A percentile compares a stretch with the other conserved stretches of the same genome.
Conservation (phyloP, 345 rosid genomes). For the Trapa bicornis region DNA sequence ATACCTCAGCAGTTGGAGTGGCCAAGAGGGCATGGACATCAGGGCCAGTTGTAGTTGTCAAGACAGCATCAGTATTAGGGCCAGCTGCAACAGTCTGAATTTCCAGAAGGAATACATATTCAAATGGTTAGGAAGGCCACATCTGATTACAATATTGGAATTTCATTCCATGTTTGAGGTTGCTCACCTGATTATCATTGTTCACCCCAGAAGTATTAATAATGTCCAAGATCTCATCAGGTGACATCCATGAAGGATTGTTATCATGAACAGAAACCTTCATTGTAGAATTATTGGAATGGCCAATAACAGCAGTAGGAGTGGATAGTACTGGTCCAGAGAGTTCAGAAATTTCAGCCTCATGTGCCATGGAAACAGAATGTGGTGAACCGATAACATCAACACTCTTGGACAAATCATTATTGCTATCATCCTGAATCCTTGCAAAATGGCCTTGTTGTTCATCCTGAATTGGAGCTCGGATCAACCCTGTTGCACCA, state of each 20-base stretch:
- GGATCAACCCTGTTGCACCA: background rate
- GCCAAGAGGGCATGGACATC: background rate
- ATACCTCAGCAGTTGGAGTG: background rate
- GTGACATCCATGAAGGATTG: background rate
- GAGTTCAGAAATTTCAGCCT: background rate
- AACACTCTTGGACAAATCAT: background rate
- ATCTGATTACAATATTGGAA: background rate
- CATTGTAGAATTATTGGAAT: background rate
- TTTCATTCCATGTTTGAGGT: background rate
- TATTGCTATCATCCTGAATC: background rate
- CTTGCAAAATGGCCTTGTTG: background rate
- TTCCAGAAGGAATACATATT: background rate
- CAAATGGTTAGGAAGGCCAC: background rate
- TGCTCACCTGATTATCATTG: background rate
- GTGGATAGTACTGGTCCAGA: background rate
- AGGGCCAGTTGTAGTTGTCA: too few relatives aligned
- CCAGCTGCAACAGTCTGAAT: too few relatives aligned
- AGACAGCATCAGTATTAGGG: too few relatives aligned
- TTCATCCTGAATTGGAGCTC: background rate
- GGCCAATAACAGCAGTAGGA: background rate
- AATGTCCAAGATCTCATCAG: background rate
- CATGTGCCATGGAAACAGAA: background rate
- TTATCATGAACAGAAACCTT: background rate
- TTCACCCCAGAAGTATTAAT: background rate
- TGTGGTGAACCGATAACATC: background rate